These are phyloP conservation scores for Schwanniomyces vanrijiae DNA, from an alignment of 805 yeast genomes.

Conservation along the genomic window DNA sequence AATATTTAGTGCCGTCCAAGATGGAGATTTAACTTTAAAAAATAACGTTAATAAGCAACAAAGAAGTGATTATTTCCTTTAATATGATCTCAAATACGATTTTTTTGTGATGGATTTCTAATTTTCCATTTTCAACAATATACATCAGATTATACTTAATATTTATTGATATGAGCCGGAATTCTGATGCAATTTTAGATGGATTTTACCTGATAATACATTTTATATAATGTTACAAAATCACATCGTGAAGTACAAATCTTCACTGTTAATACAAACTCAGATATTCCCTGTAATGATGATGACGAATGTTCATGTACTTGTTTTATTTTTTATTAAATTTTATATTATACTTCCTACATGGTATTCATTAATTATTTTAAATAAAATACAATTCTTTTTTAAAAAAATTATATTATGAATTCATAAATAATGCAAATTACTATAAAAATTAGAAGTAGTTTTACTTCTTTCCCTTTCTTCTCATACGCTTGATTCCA, in stretches of 20 bases:
- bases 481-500: slow-evolving; percentile 68
- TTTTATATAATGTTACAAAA: too few relatives aligned
- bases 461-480: slow-evolving; percentile 42
- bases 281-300: neutral
- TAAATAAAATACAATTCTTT: neutral
- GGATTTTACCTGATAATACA: too few relatives aligned
- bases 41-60: slow-evolving; percentile 41
- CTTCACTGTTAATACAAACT: neutral
- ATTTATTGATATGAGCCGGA: neutral
- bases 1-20: slow-evolving; percentile 94
- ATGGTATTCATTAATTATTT: neutral
- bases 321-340: neutral
- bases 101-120: neutral
- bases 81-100: neutral
- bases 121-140: neutral
- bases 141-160: neutral
- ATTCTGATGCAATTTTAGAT: too few relatives aligned
- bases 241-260: neutral
- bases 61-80: slow-evolving; percentile 47
- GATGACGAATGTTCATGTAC: neutral
- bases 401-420: neutral
- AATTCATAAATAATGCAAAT: neutral
- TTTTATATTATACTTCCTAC: neutral
- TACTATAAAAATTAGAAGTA: neutral
- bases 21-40: slow-evolving; percentile 53